A percentile compares a stretch with the other conserved stretches of the same genome.
These are phyloP conservation scores for Luvunga scandens DNA, from an alignment of 345 rosid genomes.

Conservation along the genomic window DNA sequence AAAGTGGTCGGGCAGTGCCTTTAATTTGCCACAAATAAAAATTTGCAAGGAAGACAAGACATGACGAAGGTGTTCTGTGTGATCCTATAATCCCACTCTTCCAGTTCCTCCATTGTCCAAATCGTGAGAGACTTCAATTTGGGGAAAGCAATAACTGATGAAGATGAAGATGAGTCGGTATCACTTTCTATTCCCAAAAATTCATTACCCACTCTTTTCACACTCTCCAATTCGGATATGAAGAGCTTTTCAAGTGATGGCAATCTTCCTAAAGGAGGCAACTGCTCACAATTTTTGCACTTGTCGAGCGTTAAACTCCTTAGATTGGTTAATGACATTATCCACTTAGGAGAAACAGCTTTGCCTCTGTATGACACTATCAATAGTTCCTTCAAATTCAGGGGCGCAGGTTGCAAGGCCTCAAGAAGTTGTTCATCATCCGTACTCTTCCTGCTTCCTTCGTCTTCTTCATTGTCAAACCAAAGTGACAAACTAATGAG, in stretches of 20 bases:
- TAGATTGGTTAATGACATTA: background rate
- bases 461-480: background rate
- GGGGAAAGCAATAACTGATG: no score
- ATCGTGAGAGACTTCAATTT: no score
- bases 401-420: background rate
- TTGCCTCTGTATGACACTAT: background rate
- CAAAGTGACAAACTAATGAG: no score
- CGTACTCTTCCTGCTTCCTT: background rate
- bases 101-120: no score
- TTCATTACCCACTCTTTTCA: background rate
- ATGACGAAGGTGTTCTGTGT: background rate
- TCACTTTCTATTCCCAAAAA: no score
- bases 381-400: background rate
- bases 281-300: background rate
- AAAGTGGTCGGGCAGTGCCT: background rate
- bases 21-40: background rate
- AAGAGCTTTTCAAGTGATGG: slow-evolving; percentile 13
- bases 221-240: background rate
- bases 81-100: background rate
- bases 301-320: background rate
- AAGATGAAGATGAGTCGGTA: no score
- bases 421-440: background rate
- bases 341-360: background rate
- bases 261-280: slow-evolving; percentile 22
- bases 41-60: slow-evolving; percentile 11